Conservation (phyloP, 2,329 filamentous ascomycete species). For the Sclerotinia glacialis region DNA sequence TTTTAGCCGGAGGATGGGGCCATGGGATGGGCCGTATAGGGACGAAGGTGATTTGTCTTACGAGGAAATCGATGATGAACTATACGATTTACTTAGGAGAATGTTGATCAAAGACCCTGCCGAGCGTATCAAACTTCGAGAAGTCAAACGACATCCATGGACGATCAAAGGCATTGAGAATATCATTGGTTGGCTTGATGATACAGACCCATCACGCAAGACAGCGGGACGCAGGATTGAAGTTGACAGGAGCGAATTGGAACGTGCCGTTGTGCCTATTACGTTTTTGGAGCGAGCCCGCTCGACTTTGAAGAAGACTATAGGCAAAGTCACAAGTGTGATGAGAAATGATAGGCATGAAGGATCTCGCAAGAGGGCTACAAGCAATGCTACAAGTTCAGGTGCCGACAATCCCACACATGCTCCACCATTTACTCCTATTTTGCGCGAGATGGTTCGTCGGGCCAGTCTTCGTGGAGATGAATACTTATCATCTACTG, state of each 20-base stretch:
- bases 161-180: slow-evolving; percentile 76
- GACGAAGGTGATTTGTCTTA: slow-evolving; percentile 77
- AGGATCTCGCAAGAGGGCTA: slow-evolving; percentile 54
- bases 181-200: slow-evolving; percentile 80
- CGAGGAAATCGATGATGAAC: slow-evolving; percentile 76
- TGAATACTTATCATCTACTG: slow-evolving; percentile 52
- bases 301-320: slow-evolving; percentile 69
- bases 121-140: slow-evolving; percentile 81
- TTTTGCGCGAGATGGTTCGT: slow-evolving; percentile 42
- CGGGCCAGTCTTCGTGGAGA: slow-evolving; percentile 58
- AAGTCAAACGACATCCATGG: slow-evolving; percentile 95
- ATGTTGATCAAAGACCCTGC: slow-evolving; percentile 88
- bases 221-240: slow-evolving; percentile 83
- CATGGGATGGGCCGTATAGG: slow-evolving; percentile 62
- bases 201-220: slow-evolving; percentile 79
- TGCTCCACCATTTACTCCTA: slow-evolving; percentile 42
- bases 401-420: slow-evolving; percentile 53
- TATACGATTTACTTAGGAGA: slow-evolving; percentile 73
- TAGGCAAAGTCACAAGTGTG: slow-evolving; percentile 56
- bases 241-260: slow-evolving; percentile 87
- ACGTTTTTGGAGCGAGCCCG: slow-evolving; percentile 82
- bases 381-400: slow-evolving; percentile 64
- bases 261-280: slow-evolving; percentile 83
- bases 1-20: slow-evolving; percentile 50
- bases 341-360: slow-evolving; percentile 52